phyloP scores from a whole-genome alignment of 306 rosid genomes.

The Malus sieversii region DNA sequence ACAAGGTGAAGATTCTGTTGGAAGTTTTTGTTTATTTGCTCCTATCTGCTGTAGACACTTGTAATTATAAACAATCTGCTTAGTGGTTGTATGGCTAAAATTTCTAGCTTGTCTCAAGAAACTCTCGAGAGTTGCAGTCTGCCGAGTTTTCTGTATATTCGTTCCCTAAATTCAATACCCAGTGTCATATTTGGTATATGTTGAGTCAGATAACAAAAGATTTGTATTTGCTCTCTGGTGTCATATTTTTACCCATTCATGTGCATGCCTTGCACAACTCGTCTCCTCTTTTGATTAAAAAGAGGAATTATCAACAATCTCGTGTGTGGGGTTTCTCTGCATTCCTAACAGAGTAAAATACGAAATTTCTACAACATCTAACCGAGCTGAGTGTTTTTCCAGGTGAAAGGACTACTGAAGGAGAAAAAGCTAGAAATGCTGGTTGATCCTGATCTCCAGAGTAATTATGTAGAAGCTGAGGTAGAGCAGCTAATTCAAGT shows the following conservation, averaged over 20 bases:
- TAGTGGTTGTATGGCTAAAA: too few relatives aligned
- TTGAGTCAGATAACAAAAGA: not conserved
- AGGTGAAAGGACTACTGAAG: conserved; percentile 92
- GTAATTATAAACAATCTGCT: too few relatives aligned
- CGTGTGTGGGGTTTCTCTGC: not conserved
- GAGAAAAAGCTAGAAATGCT: conserved; percentile 89
- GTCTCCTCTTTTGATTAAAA: not conserved
- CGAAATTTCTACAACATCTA: conserved; percentile 3
- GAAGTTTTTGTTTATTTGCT: too few relatives aligned
- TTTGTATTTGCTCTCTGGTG: not conserved
- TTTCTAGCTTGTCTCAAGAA: too few relatives aligned
- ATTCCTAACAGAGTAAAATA: not conserved
- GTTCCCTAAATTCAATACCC: not conserved
- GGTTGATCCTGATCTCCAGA: conserved; percentile 93
- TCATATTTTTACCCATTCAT: not conserved
- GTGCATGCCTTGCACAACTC: not conserved
- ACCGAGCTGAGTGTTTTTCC: conserved; percentile 17
- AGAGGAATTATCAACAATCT: not conserved
- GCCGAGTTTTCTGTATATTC: not conserved
- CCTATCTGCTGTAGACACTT: too few relatives aligned
- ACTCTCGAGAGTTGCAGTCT: not conserved
- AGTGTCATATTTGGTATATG: not conserved
- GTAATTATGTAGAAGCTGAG: conserved; percentile 74
- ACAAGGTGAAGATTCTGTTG: too few relatives aligned
- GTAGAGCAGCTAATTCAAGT: conserved; percentile 97